Conservation (phyloP, 805 yeast species). For the Saturnispora zaruensis region DNA sequence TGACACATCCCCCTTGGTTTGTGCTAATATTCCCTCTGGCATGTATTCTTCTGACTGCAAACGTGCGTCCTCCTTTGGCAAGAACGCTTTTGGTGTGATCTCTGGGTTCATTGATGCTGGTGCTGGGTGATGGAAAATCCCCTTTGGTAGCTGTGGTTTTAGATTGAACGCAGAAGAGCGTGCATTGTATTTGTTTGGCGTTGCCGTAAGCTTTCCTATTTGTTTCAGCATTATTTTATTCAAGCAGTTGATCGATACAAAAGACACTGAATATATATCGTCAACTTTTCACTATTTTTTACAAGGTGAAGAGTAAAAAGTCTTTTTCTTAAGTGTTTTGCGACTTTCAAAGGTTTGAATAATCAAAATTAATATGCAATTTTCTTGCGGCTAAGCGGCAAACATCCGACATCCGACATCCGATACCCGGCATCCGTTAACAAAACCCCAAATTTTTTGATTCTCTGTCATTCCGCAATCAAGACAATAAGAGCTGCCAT, state of each 20-base stretch:
- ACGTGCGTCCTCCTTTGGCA: slow-evolving; percentile 28
- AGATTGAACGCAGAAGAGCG: slow-evolving; percentile 31
- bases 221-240: not conserved
- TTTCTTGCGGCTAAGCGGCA: too few relatives aligned
- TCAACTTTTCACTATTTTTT: not conserved
- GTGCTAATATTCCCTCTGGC: slow-evolving; percentile 18
- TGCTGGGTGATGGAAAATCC: slow-evolving; percentile 30
- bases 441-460: not conserved
- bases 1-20: not conserved
- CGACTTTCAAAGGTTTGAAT: too few relatives aligned
- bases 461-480: not conserved
- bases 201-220: slow-evolving; percentile 20
- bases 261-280: not conserved
- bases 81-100: slow-evolving; percentile 29
- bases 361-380: too few relatives aligned
- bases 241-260: not conserved
- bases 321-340: too few relatives aligned
- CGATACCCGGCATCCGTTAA: not conserved
- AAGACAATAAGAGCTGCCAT: not conserved
- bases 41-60: slow-evolving; percentile 21
- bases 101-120: slow-evolving; percentile 28
- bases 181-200: slow-evolving; percentile 30
- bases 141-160: slow-evolving; percentile 28
- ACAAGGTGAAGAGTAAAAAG: too few relatives aligned
- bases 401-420: not conserved